A percentile compares a stretch with the other conserved stretches of the same genome.
These are phyloP conservation scores for Thalassiosira livingstoniorum DNA, from an alignment of 352 stramenopile species.

Conservation along the genomic window DNA sequence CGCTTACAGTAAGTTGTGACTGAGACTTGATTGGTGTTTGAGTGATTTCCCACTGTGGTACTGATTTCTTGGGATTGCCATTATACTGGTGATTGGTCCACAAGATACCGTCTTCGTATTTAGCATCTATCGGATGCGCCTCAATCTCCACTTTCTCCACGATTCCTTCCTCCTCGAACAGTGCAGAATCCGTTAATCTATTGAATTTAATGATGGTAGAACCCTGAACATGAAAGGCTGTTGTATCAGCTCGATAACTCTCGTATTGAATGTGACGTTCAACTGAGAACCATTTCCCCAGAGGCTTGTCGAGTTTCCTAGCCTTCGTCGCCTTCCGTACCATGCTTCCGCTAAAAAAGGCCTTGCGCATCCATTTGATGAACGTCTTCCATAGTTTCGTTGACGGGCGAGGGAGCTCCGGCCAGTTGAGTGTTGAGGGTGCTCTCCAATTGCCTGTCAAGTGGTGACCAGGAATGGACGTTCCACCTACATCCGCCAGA, in stretches of 20 bases:
- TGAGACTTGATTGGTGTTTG: not conserved
- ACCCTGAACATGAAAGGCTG: not conserved
- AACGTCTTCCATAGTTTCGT: not conserved
- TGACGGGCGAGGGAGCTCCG: not conserved
- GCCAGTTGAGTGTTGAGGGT: not conserved
- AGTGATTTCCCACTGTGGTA: not conserved
- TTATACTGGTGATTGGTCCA: not conserved
- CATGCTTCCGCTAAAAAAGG: not conserved
- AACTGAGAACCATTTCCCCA: not conserved
- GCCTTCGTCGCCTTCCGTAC: not conserved
- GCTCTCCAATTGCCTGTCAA: conserved; percentile 13
- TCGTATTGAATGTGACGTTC: not conserved
- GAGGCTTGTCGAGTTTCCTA: not conserved
- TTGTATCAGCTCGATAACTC: not conserved
- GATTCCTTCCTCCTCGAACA: not conserved
- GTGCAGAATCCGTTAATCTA: not conserved
- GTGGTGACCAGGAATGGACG: not conserved
- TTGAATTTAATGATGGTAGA: not conserved
- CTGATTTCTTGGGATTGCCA: not conserved
- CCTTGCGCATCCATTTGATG: not conserved
- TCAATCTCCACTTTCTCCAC: not conserved
- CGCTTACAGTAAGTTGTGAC: not conserved
- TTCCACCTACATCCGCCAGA: not conserved
- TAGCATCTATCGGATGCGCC: not conserved
- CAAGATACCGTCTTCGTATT: not conserved